Conservation (phyloP, 257 asterid species). For the Solanum pinnatisectum region DNA sequence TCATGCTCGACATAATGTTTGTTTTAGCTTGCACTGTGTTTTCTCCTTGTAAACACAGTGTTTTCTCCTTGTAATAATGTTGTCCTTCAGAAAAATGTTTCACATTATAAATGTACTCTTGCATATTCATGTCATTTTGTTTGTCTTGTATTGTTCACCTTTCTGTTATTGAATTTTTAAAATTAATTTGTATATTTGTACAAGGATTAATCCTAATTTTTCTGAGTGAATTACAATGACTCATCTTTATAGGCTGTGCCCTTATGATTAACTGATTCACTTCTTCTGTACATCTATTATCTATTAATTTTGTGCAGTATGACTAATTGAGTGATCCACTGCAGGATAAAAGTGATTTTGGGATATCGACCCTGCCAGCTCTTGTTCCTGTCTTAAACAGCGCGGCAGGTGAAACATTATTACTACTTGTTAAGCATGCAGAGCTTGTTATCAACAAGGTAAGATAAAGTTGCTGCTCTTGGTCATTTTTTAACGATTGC, state of each 20-base stretch:
- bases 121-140: background rate
- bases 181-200: background rate
- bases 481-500: background rate
- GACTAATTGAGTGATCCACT: constrained; percentile 8
- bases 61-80: background rate
- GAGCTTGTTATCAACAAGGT: constrained; percentile 95
- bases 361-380: constrained; percentile 86
- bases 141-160: background rate
- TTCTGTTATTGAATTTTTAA: background rate
- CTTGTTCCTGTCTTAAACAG: constrained; percentile 88
- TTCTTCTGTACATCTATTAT: background rate
- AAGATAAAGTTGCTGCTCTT: background rate
- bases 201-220: background rate
- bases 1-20: background rate
- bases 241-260: background rate
- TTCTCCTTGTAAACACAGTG: background rate
- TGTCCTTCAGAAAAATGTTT: background rate
- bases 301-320: background rate
- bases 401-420: constrained; percentile 92
- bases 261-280: background rate
- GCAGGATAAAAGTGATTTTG: constrained; percentile 97
- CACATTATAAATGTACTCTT: background rate
- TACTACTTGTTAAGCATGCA: constrained; percentile 91
- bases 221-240: background rate
- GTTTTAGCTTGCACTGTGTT: background rate